Conservation (phyloP, 441 rosid genomes). For the Melastoma candidum region DNA sequence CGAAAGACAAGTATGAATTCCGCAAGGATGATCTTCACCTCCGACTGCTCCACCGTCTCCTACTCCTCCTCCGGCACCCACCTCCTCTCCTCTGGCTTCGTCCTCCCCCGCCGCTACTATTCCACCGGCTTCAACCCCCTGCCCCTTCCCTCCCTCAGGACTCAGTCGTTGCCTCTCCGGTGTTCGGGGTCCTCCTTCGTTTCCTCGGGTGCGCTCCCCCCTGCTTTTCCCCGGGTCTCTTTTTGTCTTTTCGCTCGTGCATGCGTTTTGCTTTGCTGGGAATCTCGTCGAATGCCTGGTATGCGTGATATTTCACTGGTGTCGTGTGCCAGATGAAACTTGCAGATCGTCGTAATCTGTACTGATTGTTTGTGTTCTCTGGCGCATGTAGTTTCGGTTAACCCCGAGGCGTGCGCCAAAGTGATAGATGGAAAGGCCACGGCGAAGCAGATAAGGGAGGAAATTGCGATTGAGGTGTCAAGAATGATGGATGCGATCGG, state of each 20-base stretch:
- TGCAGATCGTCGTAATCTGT: not conserved
- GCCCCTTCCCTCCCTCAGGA: too few relatives aligned
- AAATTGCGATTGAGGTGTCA: conserved; percentile 49
- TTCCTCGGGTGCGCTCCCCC: too few relatives aligned
- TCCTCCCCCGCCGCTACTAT: too few relatives aligned
- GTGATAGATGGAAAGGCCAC: conserved; percentile 71
- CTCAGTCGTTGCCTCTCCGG: too few relatives aligned
- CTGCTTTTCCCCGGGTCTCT: too few relatives aligned
- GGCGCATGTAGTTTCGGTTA: conserved; percentile 23
- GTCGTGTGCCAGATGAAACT: not conserved
- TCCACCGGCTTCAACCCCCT: too few relatives aligned
- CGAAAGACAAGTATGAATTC: too few relatives aligned
- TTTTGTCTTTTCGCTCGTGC: not conserved
- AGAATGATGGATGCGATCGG: conserved; percentile 69
- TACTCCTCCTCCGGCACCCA: too few relatives aligned
- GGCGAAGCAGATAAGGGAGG: conserved; percentile 62
- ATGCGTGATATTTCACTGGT: not conserved
- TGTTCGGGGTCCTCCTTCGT: too few relatives aligned
- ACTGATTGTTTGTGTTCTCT: not conserved
- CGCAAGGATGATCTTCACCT: too few relatives aligned
- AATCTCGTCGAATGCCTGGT: conserved; percentile 23
- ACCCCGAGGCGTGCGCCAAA: conserved; percentile 31
- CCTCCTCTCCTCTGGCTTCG: too few relatives aligned
- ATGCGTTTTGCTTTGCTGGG: conserved; percentile 7
- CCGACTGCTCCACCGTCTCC: too few relatives aligned